Percentiles rank a stretch among this genome's conserved stretches.
phyloP scores from a whole-genome alignment of 352 stramenopile species.

The Globisporangium sylvaticum region DNA sequence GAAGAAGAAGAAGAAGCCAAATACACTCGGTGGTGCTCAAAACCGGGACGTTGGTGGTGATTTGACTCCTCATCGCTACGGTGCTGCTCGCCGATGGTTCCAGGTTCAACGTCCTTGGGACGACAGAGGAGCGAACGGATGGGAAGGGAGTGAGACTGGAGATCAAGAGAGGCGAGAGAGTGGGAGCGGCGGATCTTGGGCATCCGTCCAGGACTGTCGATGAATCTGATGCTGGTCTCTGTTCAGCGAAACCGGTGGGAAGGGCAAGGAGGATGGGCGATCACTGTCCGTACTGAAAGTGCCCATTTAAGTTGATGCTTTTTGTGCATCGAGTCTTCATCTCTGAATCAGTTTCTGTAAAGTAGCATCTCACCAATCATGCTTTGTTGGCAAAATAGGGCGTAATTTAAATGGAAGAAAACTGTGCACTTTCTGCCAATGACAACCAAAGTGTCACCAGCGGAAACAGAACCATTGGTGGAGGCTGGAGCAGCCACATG shows the following conservation, averaged over 20 bases:
- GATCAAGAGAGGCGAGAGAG: neutral
- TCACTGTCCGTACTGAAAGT: neutral
- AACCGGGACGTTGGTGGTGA: neutral
- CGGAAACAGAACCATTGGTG: neutral
- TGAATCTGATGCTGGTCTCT: neutral
- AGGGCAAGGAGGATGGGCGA: neutral
- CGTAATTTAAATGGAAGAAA: neutral
- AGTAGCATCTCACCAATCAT: too few species aligned
- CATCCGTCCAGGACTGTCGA: neutral
- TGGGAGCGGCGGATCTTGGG: neutral
- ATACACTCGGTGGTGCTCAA: neutral
- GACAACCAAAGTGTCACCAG: neutral
- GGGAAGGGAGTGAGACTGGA: neutral
- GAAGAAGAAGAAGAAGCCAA: neutral
- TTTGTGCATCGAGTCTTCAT: neutral
- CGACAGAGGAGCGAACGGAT: neutral
- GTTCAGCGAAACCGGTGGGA: neutral
- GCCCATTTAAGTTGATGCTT: neutral
- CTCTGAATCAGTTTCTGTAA: too few species aligned
- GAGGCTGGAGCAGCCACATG: neutral
- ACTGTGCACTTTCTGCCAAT: neutral
- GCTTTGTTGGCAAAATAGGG: too few species aligned
- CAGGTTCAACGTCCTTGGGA: neutral
- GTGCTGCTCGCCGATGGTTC: neutral
- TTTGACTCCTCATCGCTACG: neutral